Evolutionary conservation across 2,329 filamentous ascomycete genomes (phyloP), one percentile per base, ranked within the genome.

Genomic region (Xylariales sp.): DNA sequence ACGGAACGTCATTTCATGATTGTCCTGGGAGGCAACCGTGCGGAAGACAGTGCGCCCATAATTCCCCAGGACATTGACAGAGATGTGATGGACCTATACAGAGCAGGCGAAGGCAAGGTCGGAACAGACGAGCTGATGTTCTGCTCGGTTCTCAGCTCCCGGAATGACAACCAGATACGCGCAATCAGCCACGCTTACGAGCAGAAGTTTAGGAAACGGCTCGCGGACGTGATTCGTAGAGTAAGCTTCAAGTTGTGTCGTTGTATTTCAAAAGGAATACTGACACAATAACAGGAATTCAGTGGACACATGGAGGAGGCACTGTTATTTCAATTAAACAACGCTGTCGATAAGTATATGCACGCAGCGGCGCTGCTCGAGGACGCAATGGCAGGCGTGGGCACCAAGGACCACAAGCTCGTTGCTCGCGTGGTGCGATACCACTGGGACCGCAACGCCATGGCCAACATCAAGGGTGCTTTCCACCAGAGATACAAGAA

Each of bases 261-360:
- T n/a, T n/a, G n/a, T n/a, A n/a, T n/a, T n/a, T n/a, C n/a, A n/a
- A n/a, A n/a, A n/a, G n/a, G 3, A n/a, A 12, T 40, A 15, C 38
- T 40, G 21, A 40, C 38, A 40, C 37, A 32, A 45, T 9, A 9
- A 15, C 46, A 82, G 67, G 82, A 93, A 55, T 96, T 96, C 64
- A 86, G 83, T 0, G 91, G 91, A 1, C 91, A 97, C 59, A 96
- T 97, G 89, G 74, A 90, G 60, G 78, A 87, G 12, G 88, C 88
- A 0, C 74, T 97, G 1, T 66, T 93, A 19, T 82, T 81, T 59
- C 88, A 95, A 61, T 69, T 96, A n/a, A 76, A 76, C 9, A 73
- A 83, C 10, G 91, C 86, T 3, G 69, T 78, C 5, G 88, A 96
- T 63, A 87, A 84, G 50, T 88, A 87, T 44, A 84, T 87, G 73